Conservation (phyloP, 2,329 filamentous ascomycete genomes). For the Pseudopyricularia cyperi region DNA sequence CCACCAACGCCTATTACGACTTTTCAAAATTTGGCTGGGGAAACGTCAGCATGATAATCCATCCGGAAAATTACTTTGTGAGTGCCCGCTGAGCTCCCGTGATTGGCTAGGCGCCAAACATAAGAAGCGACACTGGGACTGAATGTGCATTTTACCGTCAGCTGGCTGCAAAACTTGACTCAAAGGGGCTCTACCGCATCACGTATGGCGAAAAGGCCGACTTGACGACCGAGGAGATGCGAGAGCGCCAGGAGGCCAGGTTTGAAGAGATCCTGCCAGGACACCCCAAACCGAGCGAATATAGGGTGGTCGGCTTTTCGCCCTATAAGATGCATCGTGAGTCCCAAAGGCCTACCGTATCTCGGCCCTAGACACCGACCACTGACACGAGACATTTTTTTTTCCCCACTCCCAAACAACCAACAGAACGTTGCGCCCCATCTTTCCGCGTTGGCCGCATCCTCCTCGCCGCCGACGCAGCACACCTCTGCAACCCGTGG, state of each 20-base stretch:
- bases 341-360: background rate
- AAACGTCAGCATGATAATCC: conserved; percentile 47
- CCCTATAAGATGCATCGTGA: conserved; percentile 45
- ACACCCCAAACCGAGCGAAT: conserved; percentile 42
- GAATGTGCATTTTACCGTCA: too few species aligned
- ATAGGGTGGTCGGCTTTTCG: conserved; percentile 41
- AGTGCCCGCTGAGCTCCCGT: conserved; percentile 4
- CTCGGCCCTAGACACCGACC: too few species aligned
- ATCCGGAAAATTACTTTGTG: conserved; percentile 44
- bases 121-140: too few species aligned
- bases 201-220: conserved; percentile 46
- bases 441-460: conserved; percentile 44
- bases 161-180: conserved; percentile 48
- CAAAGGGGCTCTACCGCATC: conserved; percentile 47
- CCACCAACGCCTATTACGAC: conserved; percentile 53
- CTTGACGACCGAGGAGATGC: conserved; percentile 38
- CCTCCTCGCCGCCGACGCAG: conserved; percentile 46
- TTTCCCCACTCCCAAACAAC: background rate
- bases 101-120: background rate
- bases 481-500: conserved; percentile 40
- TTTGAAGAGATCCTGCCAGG: conserved; percentile 47
- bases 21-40: conserved; percentile 40
- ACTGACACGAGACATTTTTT: background rate
- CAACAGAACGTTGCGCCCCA: conserved; percentile 40
- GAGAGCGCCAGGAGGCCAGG: conserved; percentile 37